Conservation (phyloP, 2,329 filamentous ascomycete genomes). For the Trichoderma oligosporum region DNA sequence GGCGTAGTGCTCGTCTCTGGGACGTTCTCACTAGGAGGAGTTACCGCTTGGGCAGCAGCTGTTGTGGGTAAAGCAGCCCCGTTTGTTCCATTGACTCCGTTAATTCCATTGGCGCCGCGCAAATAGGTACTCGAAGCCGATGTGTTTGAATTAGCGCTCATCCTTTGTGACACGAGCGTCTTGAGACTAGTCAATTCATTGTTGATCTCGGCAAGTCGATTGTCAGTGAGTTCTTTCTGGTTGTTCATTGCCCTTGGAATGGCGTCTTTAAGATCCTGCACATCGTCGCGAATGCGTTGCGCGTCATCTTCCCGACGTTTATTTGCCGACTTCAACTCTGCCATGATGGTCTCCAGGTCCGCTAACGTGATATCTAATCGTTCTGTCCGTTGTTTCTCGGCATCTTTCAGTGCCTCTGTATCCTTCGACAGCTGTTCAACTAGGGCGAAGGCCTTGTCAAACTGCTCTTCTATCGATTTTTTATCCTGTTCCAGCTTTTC, state of each 20-base stretch:
- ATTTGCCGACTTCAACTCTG: slow-evolving; percentile 76
- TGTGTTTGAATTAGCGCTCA: slow-evolving; percentile 40
- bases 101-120: slow-evolving; percentile 24
- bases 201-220: slow-evolving; percentile 77
- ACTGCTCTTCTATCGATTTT: slow-evolving; percentile 84
- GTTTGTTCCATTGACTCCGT: slow-evolving; percentile 14
- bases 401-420: slow-evolving; percentile 79
- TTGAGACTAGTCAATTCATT: slow-evolving; percentile 89
- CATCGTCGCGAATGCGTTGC: slow-evolving; percentile 79
- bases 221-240: slow-evolving; percentile 80
- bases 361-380: slow-evolving; percentile 75
- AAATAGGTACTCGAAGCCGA: slow-evolving; percentile 25
- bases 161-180: slow-evolving; percentile 68
- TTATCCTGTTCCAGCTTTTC: slow-evolving; percentile 95
- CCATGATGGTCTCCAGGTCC: slow-evolving; percentile 80
- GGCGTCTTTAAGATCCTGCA: slow-evolving; percentile 74
- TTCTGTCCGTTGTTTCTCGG: slow-evolving; percentile 80
- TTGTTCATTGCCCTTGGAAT: slow-evolving; percentile 86
- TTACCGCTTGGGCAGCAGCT: slow-evolving; percentile 5
- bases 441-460: slow-evolving; percentile 84
- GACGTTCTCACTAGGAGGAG: slow-evolving; percentile 20
- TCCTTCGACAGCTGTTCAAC: slow-evolving; percentile 91
- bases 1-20: slow-evolving; percentile 28
- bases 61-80: slow-evolving; percentile 22
- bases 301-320: slow-evolving; percentile 83